Base-by-base conservation (phyloP, 2,329 filamentous ascomycete genomes). In the Podosphaera xanthii region DNA sequence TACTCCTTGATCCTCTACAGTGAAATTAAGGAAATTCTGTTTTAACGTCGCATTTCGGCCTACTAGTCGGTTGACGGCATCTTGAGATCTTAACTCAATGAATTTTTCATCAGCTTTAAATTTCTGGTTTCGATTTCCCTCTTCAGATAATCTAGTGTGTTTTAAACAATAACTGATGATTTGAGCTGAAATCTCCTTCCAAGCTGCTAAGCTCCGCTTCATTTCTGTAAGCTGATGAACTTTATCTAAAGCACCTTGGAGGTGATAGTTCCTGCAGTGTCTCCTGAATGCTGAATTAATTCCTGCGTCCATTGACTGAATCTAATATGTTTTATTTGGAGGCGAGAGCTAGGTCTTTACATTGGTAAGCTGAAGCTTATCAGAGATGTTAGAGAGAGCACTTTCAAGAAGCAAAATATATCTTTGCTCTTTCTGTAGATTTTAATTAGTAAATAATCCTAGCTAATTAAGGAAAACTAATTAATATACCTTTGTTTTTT, bases 161-260 rank as follows among this genome's bases (percentile, higher is more conserved):
- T 44, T 12, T 8, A 44, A 44, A 12, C 40, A 44, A 12, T 44
- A 12, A 12, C 40, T 12, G n/a, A 44, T 44, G 0, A 12, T 7
- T 12, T 44, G 40, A 12, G 40, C 3, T 12, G 40, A 44, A 44
- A 44, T 44, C 10, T 44, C 40, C 10, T 12, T 44, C 40, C 10
- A 44, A 44, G 40, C 66, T 69, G 67, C 70, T 70, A 68, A 7
- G 40, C 1, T 44, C 10, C 40, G n/a, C 40, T 44, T 44, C 40
- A 67, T 65, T 67, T 61, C 62, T 62, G 57, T 57, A 56, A 58
- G 59, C 52, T 60, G 40, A 12, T 44, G 9, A 44, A 44, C 40
- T 44, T 12, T 44, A 44, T 44, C 40, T 0, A 44, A 12, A 44
- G 33, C 52, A 54, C 22, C 12, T 36, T 54, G 52, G n/a, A 54